phyloP scores from a whole-genome alignment of 2,329 filamentous ascomycete genomes.

The Diplocarpon mali region DNA sequence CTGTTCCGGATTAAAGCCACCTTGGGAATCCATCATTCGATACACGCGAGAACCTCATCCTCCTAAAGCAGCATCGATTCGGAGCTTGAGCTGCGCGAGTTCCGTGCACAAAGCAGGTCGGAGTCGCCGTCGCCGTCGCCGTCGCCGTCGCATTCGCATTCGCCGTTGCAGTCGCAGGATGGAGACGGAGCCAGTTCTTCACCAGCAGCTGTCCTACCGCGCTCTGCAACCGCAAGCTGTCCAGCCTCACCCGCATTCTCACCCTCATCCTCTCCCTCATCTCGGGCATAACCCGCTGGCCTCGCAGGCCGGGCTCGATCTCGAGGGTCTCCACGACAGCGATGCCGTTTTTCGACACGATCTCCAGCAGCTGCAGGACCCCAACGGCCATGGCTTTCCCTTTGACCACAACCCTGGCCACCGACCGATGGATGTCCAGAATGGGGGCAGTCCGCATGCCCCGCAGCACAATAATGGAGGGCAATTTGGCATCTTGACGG shows the following conservation, averaged over 20 bases:
- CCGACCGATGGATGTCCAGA: slow-evolving; percentile 23
- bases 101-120: slow-evolving; percentile 15
- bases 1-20: too few relatives aligned
- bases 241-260: slow-evolving; percentile 23
- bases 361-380: slow-evolving; percentile 28
- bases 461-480: slow-evolving; percentile 29
- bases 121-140: too few relatives aligned
- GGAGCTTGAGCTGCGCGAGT: slow-evolving; percentile 10
- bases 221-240: slow-evolving; percentile 26
- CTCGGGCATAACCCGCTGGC: slow-evolving; percentile 26
- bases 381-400: slow-evolving; percentile 27
- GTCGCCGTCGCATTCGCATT: slow-evolving; percentile 3
- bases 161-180: slow-evolving; percentile 13
- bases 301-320: slow-evolving; percentile 29
- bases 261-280: slow-evolving; percentile 21
- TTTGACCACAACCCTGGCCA: slow-evolving; percentile 28
- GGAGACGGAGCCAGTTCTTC: slow-evolving; percentile 24
- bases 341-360: slow-evolving; percentile 30
- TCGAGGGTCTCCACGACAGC: slow-evolving; percentile 32
- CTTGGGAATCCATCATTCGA: background rate
- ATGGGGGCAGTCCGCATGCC: slow-evolving; percentile 26
- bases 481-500: slow-evolving; percentile 38
- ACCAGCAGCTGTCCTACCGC: slow-evolving; percentile 26
- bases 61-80: slow-evolving; percentile 21
- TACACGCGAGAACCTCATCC: background rate